Evolutionary conservation across 148 eudicot genomes (phyloP).

Genomic region (Vaccinium vitisidaea): DNA sequence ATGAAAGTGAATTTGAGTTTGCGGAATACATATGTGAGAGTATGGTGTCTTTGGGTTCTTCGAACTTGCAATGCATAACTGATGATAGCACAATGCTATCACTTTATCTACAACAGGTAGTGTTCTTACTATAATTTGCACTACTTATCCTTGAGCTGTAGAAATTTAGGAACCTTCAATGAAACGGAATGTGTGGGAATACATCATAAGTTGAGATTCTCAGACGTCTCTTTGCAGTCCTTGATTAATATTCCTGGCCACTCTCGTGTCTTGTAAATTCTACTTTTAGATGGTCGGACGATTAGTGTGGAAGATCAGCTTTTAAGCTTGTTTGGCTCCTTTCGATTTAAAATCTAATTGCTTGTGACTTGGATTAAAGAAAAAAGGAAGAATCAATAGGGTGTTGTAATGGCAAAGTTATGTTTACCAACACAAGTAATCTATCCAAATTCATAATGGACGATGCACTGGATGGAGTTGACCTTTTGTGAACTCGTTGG

Average conservation of each 20-base stretch:
- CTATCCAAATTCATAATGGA: not conserved
- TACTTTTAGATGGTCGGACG: not conserved
- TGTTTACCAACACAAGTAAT: not conserved
- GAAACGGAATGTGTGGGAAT: not conserved
- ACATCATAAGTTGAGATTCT: not conserved
- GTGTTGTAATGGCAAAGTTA: not conserved
- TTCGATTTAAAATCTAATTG: not conserved
- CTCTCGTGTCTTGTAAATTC: not conserved
- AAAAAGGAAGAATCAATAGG: not conserved
- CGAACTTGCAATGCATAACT: slow-evolving; percentile 73
- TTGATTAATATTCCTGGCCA: not conserved
- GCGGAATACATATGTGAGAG: slow-evolving; percentile 87
- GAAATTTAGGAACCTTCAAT: not conserved
- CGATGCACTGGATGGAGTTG: not conserved
- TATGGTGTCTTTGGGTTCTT: slow-evolving; percentile 82
- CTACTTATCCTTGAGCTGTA: not conserved
- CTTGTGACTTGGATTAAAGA: slow-evolving; percentile 6
- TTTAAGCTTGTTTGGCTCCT: slow-evolving; percentile 8
- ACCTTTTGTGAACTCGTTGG: not conserved
- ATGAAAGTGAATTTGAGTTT: slow-evolving; percentile 74
- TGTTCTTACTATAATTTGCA: not conserved
- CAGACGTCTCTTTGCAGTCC: not conserved
- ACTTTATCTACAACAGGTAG: slow-evolving; percentile 81
- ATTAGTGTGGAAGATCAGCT: not conserved
- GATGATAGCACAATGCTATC: slow-evolving; percentile 52